A percentile compares a stretch with the other conserved stretches of the same genome.
Evolutionary conservation across 208 protist species (phyloP).

Genomic region (Angomonas deanei): DNA sequence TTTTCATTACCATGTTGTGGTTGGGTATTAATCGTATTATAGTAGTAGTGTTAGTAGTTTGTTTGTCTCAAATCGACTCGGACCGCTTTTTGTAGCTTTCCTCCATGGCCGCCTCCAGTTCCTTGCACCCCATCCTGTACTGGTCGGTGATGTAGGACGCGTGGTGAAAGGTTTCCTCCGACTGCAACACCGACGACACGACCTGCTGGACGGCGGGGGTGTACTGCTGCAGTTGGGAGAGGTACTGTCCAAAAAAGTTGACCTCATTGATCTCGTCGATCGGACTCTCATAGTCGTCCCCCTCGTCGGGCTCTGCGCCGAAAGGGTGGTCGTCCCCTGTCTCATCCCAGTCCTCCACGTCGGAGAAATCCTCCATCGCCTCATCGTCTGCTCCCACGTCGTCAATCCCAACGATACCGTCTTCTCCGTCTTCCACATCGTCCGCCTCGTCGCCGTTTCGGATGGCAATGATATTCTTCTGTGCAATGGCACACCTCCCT

Average conservation of each 20-base stretch:
- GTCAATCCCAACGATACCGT: conserved; percentile 28
- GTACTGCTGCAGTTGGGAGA: conserved; percentile 14
- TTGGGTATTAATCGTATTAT: not conserved
- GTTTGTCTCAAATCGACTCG: conserved; percentile 6
- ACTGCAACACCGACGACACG: conserved; percentile 8
- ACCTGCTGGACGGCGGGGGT: conserved; percentile 14
- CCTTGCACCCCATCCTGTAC: conserved; percentile 44
- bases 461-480: conserved; percentile 57
- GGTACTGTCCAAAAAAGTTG: conserved; percentile 35
- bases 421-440: conserved; percentile 14
- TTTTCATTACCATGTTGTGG: too few species aligned
- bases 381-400: conserved; percentile 22
- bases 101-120: conserved; percentile 48
- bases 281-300: conserved; percentile 80
- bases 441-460: conserved; percentile 30
- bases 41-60: not conserved
- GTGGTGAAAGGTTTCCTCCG: conserved; percentile 33
- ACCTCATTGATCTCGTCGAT: conserved; percentile 88
- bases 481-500: conserved; percentile 46
- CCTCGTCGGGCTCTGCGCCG: conserved; percentile 45
- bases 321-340: conserved; percentile 14
- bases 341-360: conserved; percentile 30
- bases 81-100: conserved; percentile 34
- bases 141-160: conserved; percentile 35
- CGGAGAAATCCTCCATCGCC: conserved; percentile 24